These are phyloP conservation scores for Ogataea nitratoaversa DNA, from an alignment of 805 yeast species.

Conservation along the genomic window DNA sequence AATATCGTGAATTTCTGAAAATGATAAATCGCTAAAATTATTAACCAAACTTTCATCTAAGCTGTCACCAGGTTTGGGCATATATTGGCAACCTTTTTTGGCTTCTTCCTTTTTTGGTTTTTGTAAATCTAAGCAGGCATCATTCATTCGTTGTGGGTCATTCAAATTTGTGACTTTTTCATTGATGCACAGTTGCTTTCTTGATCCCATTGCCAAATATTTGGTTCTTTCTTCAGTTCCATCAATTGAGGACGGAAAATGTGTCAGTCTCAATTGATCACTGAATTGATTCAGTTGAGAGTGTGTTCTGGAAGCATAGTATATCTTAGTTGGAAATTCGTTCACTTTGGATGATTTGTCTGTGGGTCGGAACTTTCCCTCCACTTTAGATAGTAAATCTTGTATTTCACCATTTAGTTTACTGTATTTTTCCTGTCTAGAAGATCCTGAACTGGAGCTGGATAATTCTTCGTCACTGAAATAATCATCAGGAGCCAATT, in stretches of 20 bases:
- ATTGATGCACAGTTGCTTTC: conserved; percentile 81
- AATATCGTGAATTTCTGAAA: conserved; percentile 63
- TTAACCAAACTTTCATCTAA: conserved; percentile 30
- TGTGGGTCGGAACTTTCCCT: conserved; percentile 20
- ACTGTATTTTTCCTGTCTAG: conserved; percentile 26
- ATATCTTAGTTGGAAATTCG: conserved; percentile 45
- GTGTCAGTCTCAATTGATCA: conserved; percentile 59
- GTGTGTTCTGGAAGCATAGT: conserved; percentile 83
- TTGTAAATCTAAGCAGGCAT: conserved; percentile 74
- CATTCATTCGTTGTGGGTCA: conserved; percentile 60
- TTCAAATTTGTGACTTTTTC: conserved; percentile 48
- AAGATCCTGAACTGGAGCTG: conserved; percentile 6
- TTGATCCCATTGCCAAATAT: conserved; percentile 71
- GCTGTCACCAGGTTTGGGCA: conserved; percentile 32
- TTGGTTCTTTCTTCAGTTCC: conserved; percentile 50
- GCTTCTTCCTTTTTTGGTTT: conserved; percentile 23
- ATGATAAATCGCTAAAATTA: conserved; percentile 50
- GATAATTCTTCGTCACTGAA: conserved; percentile 29
- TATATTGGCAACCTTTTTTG: conserved; percentile 36
- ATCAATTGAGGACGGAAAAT: conserved; percentile 58
- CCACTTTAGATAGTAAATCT: conserved; percentile 41
- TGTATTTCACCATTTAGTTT: conserved; percentile 45
- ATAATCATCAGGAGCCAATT: conserved; percentile 35
- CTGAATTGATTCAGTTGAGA: conserved; percentile 83
- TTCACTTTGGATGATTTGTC: conserved; percentile 20